A percentile compares a stretch with the other conserved stretches of the same genome.
These are phyloP conservation scores for Ogataea pini DNA, from an alignment of 805 yeast species.

Conservation along the genomic window DNA sequence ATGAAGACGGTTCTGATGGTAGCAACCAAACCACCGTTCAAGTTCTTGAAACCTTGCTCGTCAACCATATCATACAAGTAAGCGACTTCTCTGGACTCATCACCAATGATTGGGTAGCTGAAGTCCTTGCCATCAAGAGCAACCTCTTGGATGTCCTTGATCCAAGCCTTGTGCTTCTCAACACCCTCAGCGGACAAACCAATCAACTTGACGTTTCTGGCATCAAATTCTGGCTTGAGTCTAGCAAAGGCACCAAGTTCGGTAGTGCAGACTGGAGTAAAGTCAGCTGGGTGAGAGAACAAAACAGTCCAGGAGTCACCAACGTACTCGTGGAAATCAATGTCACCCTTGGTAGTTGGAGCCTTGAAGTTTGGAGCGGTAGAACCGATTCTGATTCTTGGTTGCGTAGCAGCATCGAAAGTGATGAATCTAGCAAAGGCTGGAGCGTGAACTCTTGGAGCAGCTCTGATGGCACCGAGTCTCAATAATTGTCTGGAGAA, in stretches of 20 bases:
- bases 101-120: slow-evolving; percentile 90
- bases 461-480: slow-evolving; percentile 7
- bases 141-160: slow-evolving; percentile 86
- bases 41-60: slow-evolving; percentile 76
- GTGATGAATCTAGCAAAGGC: slow-evolving; percentile 36
- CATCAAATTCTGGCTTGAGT: slow-evolving; percentile 83
- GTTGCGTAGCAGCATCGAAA: slow-evolving; percentile 55
- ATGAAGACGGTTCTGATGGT: slow-evolving; percentile 92
- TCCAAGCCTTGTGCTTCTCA: slow-evolving; percentile 81
- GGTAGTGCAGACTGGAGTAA: slow-evolving; percentile 96
- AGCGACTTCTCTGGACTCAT: slow-evolving; percentile 80
- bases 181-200: slow-evolving; percentile 87
- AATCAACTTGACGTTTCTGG: slow-evolving; percentile 83
- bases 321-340: slow-evolving; percentile 84
- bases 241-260: slow-evolving; percentile 93
- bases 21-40: slow-evolving; percentile 70
- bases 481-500: slow-evolving; percentile 26
- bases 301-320: slow-evolving; percentile 86
- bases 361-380: slow-evolving; percentile 88
- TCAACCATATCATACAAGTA: slow-evolving; percentile 85
- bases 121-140: slow-evolving; percentile 67
- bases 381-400: slow-evolving; percentile 76
- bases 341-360: slow-evolving; percentile 76
- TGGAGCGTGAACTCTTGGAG: slow-evolving; percentile 14
- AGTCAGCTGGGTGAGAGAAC: slow-evolving; percentile 95